Conservation (phyloP, 345 rosid genomes). For the Draba incana region DNA sequence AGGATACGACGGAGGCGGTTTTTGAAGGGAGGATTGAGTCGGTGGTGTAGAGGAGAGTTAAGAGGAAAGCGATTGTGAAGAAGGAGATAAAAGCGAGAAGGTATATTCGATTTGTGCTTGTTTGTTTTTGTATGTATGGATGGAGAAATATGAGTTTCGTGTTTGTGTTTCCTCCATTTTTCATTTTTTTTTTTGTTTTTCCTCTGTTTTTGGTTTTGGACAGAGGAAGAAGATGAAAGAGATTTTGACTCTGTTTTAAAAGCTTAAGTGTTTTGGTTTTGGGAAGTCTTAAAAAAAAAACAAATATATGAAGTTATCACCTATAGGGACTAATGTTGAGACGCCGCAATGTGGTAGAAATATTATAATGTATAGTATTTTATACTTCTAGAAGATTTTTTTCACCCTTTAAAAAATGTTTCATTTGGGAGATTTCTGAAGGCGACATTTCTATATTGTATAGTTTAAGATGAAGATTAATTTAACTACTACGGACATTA, state of each 20-base stretch:
- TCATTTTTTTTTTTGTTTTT: constrained; percentile 52
- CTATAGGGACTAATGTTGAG: constrained; percentile 10
- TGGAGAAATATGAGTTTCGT: constrained; percentile 93
- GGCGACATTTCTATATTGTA: constrained; percentile 23
- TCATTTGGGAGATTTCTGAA: constrained; percentile 2
- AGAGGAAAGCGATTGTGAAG: constrained; percentile 81
- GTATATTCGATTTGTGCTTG: constrained; percentile 79
- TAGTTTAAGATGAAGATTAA: constrained; percentile 3
- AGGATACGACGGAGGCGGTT: constrained; percentile 23
- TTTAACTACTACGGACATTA: constrained; percentile 9
- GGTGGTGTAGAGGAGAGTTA: constrained; percentile 77
- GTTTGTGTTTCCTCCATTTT: constrained; percentile 66
- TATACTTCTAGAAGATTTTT: constrained; percentile 13
- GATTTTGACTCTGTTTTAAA: constrained; percentile 24
- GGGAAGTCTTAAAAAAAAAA: constrained; percentile 28
- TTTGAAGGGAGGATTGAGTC: constrained; percentile 52
- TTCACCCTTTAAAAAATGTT: not conserved
- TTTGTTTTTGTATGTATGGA: constrained; percentile 92
- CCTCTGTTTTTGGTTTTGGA: constrained; percentile 2
- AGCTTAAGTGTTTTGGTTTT: constrained; percentile 46
- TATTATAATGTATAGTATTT: not conserved
- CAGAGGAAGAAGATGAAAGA: constrained; percentile 36
- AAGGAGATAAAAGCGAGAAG: constrained; percentile 79
- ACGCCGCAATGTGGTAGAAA: constrained; percentile 10
- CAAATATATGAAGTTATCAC: not conserved